Percentiles rank a stretch among this genome's conserved stretches.
Evolutionary conservation across 306 rosid species (phyloP).

Genomic region (Trichosanthes cucumerina): DNA sequence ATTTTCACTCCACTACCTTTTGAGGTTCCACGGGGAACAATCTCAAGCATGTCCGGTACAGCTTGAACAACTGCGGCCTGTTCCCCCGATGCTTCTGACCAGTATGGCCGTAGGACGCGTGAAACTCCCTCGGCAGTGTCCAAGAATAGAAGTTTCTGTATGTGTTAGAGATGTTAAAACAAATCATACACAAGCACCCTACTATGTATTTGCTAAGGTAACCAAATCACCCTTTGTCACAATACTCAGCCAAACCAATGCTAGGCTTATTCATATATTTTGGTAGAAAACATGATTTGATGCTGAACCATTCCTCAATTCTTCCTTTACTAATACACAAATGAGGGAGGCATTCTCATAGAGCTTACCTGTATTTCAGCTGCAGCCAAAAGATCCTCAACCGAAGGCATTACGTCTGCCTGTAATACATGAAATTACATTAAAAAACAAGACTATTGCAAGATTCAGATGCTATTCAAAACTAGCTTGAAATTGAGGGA

Average conservation of each 20-base stretch:
- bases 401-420: conserved; percentile 90
- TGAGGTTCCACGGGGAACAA: conserved; percentile 76
- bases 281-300: too few species aligned
- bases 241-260: background rate
- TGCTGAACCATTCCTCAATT: background rate
- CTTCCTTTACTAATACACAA: background rate
- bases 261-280: too few species aligned
- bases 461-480: background rate
- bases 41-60: conserved; percentile 71
- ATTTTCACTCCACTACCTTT: conserved; percentile 77
- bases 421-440: conserved; percentile 24
- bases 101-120: conserved; percentile 60
- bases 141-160: conserved; percentile 73
- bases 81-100: conserved; percentile 58
- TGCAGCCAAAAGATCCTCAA: conserved; percentile 64
- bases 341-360: conserved; percentile 12
- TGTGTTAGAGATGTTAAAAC: conserved; percentile 9
- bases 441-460: conserved; percentile 11
- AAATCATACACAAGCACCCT: conserved; percentile 2
- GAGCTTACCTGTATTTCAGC: conserved; percentile 67
- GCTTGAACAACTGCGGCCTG: conserved; percentile 80
- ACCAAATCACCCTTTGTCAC: background rate
- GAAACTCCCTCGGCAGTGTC: conserved; percentile 57
- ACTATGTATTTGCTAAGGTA: background rate
- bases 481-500: background rate